These are phyloP conservation scores for Suillus fuscotomentosus DNA, from an alignment of 768 basidiomycete species.

Conservation along the genomic window DNA sequence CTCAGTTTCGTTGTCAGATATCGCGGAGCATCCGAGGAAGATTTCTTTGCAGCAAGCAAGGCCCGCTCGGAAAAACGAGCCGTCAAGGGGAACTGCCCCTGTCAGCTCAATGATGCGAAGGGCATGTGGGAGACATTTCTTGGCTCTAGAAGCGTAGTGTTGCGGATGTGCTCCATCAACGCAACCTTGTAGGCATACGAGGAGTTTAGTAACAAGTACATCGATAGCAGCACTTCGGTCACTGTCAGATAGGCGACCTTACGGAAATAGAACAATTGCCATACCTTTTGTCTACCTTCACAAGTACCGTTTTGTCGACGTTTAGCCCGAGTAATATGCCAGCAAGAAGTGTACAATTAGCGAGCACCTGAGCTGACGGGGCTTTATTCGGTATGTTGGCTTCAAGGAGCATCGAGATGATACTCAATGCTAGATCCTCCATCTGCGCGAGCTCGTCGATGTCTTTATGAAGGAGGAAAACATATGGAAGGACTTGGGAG, in stretches of 20 bases:
- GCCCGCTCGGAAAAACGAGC: slow-evolving; percentile 4
- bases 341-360: slow-evolving; percentile 11
- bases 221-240: slow-evolving; percentile 1
- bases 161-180: slow-evolving; percentile 1
- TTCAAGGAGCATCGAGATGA: slow-evolving; percentile 1
- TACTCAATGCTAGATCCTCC: slow-evolving; percentile 2
- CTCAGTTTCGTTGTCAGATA: neutral
- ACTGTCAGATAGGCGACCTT: neutral
- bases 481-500: slow-evolving; percentile 8
- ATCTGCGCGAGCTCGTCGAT: slow-evolving; percentile 2
- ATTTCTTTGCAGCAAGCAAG: slow-evolving; percentile 5
- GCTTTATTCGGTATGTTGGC: neutral
- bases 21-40: neutral
- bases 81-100: neutral
- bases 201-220: neutral
- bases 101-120: slow-evolving; percentile 4
- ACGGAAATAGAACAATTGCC: neutral
- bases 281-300: slow-evolving; percentile 13
- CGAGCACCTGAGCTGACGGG: slow-evolving; percentile 6
- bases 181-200: neutral
- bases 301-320: slow-evolving; percentile 8
- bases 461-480: slow-evolving; percentile 3
- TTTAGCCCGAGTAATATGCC: slow-evolving; percentile 6
- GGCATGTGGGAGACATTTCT: slow-evolving; percentile 1
- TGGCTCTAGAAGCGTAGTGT: slow-evolving; percentile 2